A percentile compares a stretch with the other conserved stretches of the same genome.
These are phyloP conservation scores for Alternaria arborescens DNA, from an alignment of 2,329 filamentous ascomycete species.

Conservation along the genomic window DNA sequence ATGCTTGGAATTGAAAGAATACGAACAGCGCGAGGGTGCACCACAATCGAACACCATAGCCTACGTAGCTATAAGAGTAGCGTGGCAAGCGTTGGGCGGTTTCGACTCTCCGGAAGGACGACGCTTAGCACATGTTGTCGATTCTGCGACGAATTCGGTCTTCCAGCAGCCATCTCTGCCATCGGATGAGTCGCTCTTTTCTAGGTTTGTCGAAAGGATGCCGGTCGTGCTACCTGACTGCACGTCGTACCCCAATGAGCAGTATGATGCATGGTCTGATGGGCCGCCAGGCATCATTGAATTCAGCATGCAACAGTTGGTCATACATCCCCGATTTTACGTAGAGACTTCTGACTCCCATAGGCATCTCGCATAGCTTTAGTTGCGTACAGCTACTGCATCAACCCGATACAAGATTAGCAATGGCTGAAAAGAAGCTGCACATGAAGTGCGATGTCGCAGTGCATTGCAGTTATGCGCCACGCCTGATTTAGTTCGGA, in stretches of 20 bases:
- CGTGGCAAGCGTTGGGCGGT: constrained; percentile 37
- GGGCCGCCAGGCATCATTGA: background rate
- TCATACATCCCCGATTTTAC: background rate
- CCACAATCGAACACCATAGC: constrained; percentile 35
- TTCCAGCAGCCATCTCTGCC: constrained; percentile 8
- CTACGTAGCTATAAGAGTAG: constrained; percentile 36
- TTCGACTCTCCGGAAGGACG: constrained; percentile 34
- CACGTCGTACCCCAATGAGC: no score
- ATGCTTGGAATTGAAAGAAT: constrained; percentile 33
- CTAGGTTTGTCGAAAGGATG: background rate
- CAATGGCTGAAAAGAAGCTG: background rate
- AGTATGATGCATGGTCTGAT: background rate
- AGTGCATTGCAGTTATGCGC: background rate
- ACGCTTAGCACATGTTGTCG: constrained; percentile 25
- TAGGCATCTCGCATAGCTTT: background rate
- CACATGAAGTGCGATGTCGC: background rate
- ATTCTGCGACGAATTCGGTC: constrained; percentile 16
- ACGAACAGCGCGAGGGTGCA: constrained; percentile 13
- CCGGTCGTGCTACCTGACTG: background rate
- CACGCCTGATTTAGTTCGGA: background rate
- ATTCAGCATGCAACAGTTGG: background rate
- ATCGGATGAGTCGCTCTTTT: background rate
- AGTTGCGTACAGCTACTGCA: background rate
- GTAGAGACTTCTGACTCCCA: background rate
- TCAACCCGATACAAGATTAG: background rate